These are phyloP conservation scores for Ehretia macrophylla DNA, from an alignment of 257 asterid species.

Conservation along the genomic window DNA sequence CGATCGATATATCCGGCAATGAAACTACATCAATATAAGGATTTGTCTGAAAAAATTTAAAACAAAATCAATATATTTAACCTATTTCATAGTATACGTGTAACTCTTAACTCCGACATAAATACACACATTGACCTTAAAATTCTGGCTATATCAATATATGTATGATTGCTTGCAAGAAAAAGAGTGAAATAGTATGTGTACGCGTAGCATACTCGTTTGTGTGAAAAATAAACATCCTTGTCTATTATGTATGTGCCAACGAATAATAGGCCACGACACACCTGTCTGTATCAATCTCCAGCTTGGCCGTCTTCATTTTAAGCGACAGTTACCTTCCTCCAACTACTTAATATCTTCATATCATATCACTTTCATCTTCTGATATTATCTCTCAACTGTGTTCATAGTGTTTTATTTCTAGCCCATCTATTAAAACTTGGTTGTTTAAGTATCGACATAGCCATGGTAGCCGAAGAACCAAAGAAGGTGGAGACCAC, in stretches of 20 bases:
- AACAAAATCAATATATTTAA: too few relatives aligned
- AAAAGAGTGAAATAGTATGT: too few relatives aligned
- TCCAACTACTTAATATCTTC: not conserved
- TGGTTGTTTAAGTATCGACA: not conserved
- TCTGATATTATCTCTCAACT: not conserved
- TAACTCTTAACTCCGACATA: too few relatives aligned
- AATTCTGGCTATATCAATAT: too few relatives aligned
- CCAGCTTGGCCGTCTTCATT: conserved; percentile 1
- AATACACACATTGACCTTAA: too few relatives aligned
- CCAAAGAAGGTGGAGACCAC: conserved; percentile 25
- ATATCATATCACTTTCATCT: not conserved
- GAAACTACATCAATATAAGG: too few relatives aligned
- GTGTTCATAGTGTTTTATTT: not conserved
- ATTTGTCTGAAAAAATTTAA: too few relatives aligned
- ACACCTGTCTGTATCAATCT: not conserved
- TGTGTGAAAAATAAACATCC: too few relatives aligned
- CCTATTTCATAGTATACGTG: too few relatives aligned
- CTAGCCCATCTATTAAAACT: not conserved
- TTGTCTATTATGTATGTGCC: not conserved
- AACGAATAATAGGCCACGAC: not conserved
- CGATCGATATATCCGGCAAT: too few relatives aligned
- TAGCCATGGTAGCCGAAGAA: conserved; percentile 20
- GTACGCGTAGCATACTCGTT: not conserved
- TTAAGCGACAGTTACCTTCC: conserved; percentile 4
- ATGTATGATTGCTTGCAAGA: too few relatives aligned